These are phyloP conservation scores for Rubroboletus satanas DNA, from an alignment of 768 basidiomycete genomes.

Conservation along the genomic window DNA sequence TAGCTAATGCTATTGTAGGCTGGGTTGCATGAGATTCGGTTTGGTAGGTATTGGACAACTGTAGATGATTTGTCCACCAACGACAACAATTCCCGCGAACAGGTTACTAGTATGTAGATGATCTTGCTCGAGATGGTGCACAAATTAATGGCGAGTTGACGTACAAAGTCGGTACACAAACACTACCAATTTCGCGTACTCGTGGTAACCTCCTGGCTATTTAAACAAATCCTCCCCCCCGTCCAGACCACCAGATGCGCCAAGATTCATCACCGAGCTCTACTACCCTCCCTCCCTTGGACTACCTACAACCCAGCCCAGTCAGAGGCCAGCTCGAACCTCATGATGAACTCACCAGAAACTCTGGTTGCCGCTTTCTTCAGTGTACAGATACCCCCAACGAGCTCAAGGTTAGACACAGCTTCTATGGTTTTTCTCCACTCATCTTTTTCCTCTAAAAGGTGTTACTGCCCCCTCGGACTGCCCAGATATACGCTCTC, in stretches of 20 bases:
- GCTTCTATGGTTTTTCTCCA: neutral
- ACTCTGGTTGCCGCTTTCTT: conserved; percentile 65
- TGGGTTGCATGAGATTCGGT: too few species aligned
- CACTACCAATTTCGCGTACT: conserved; percentile 9
- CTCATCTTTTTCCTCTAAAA: conserved; percentile 25
- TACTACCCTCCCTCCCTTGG: conserved; percentile 34
- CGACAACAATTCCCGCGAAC: too few species aligned
- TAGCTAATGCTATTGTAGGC: too few species aligned
- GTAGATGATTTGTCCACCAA: too few species aligned
- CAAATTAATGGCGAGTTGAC: neutral
- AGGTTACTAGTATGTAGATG: too few species aligned
- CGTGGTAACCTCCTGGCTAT: conserved; percentile 13
- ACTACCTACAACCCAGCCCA: conserved; percentile 60
- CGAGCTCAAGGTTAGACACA: conserved; percentile 59
- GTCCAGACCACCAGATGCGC: conserved; percentile 18
- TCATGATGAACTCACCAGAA: conserved; percentile 45
- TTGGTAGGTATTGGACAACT: too few species aligned
- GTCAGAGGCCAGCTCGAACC: conserved; percentile 74
- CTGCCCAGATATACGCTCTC: conserved; percentile 61
- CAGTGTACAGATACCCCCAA: conserved; percentile 75
- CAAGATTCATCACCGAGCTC: conserved; percentile 24
- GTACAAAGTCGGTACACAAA: conserved; percentile 30
- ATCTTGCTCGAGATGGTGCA: neutral
- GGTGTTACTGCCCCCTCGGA: conserved; percentile 68
- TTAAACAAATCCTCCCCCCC: conserved; percentile 7